Evolutionary conservation across 1,284 basidiomycete species (phyloP).

Genomic region (Peniophora sp.): DNA sequence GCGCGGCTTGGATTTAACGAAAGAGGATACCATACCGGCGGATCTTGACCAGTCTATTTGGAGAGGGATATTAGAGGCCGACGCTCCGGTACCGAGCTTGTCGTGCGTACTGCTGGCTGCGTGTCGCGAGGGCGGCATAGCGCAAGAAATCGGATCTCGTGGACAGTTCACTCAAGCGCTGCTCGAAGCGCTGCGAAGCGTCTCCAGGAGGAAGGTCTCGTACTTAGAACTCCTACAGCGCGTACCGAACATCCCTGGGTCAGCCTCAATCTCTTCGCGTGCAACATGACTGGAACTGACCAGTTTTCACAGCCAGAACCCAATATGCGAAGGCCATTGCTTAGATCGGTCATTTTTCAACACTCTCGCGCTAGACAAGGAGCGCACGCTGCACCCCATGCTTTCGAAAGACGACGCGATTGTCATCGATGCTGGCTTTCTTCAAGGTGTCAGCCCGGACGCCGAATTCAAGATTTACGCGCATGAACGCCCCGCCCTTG

Average conservation of each 20-base stretch:
- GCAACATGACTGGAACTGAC: neutral
- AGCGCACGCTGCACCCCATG: neutral
- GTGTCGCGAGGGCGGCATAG: too few species aligned
- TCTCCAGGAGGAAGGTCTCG: neutral
- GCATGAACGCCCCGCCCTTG: too few species aligned
- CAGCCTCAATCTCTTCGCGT: neutral
- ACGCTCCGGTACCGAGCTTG: too few species aligned
- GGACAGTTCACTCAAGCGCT: neutral
- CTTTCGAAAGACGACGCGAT: neutral
- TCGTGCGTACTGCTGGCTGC: too few species aligned
- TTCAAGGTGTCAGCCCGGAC: too few species aligned
- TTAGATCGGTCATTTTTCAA: neutral
- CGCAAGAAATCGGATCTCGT: too few species aligned
- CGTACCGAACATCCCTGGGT: neutral
- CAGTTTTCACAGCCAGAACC: neutral
- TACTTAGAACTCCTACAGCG: neutral
- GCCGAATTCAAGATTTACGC: too few species aligned
- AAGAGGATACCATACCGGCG: too few species aligned
- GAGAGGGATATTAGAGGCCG: too few species aligned
- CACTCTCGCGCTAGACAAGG: neutral
- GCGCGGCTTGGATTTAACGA: too few species aligned
- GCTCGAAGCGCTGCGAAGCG: neutral
- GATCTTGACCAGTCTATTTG: too few species aligned
- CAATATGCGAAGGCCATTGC: neutral
- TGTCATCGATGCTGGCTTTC: neutral